Evolutionary conservation across 2,329 filamentous ascomycete species (phyloP), one percentile per base, ranked within the genome.

Genomic region (Alternaria viburni): DNA sequence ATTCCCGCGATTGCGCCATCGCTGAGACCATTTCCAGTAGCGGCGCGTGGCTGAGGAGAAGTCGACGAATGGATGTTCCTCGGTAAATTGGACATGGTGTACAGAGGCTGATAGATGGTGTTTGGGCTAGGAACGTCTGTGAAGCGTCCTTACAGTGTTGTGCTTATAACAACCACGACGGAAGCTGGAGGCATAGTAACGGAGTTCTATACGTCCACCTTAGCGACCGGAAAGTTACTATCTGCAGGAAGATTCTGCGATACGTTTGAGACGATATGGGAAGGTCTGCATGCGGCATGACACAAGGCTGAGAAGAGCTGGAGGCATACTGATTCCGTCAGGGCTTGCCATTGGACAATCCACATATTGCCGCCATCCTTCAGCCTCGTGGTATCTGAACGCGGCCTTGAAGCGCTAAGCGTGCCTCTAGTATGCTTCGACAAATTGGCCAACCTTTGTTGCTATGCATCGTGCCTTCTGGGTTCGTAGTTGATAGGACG

Each of bases 241-340:
- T n/a, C n/a, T n/a, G n/a, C n/a, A n/a, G n/a, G n/a, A n/a, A n/a
- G n/a, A n/a, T n/a, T n/a, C 21, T 41, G 15, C 15, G 15, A n/a
- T 17, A 6, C 17, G 1, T 17, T 41, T 4, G 4, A 41, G 36
- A 5, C 0, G 36, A 41, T 41, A 0, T 17, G 36, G 0, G 9
- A 10, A 17, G 15, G 36, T 41, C 36, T 41, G 15, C 15, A 41
- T 17, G 36, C n/a, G n/a, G 36, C n/a, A 41, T 41, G 5, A n/a
- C 36, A 41, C 36, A 41, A 17, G 43, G 43, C 43, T 45, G 43
- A 21, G 43, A 21, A 44, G 43, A 45, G 43, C 43, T 45, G 19
- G 19, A 45, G 43, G 41, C 41, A 44, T 44, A 44, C n/a, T 6
- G 41, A 44, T 44, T 44, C 10, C 4, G 41, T 44, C 17, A 13